Evolutionary conservation across 768 basidiomycete species (phyloP), one percentile per base, ranked within the genome.

Genomic region (Heimioporus sp.): DNA sequence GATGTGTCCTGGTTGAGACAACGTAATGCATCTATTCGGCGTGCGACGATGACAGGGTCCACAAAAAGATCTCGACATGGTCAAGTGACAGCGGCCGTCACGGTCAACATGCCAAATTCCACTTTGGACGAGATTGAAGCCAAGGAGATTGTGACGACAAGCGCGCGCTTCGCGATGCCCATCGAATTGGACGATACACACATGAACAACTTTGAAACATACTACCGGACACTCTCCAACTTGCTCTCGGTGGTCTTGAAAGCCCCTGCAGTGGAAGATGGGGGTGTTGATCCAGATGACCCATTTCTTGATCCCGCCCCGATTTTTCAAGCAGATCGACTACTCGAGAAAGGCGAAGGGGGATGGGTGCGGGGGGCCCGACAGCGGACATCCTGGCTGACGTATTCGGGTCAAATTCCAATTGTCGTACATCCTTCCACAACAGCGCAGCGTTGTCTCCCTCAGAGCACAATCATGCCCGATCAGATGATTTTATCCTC

Each of bases 341-440:
- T 35, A 11, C 47, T 57, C 16, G 42, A 53, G 19, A 55, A 64
- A 4, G 58, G 53, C 6, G 58, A 63, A 9, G 56, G 50, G 4
- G 42, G 34, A 1, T 63, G 56, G 66, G 64, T 63, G 20, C 54
- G 61, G 35, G 47, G 36, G 49, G 12, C n/a, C 10, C 10, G 13
- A 1, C 7, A n/a, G 5, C 15, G 35, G 13, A 11, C 2, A 35
- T 11, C 34, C 12, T 35, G 4, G 34, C 34, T 35, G 10, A 5
- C 5, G 10, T 35, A 35, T 35, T 35, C 35, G 16, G 58, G 52
- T 10, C 9, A 3, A 1, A n/a, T 48, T 28, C 48, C 37, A 13
- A 21, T 32, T 16, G 37, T 41, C 1, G 53, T 68, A 34, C 46
- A 42, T 13, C 39, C 56, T 7, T 12, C 1, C 2, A 46, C 19